These are phyloP conservation scores for Cutaneotrichosporon sp. DNA, from an alignment of 1,284 basidiomycete genomes.

Conservation along the genomic window DNA sequence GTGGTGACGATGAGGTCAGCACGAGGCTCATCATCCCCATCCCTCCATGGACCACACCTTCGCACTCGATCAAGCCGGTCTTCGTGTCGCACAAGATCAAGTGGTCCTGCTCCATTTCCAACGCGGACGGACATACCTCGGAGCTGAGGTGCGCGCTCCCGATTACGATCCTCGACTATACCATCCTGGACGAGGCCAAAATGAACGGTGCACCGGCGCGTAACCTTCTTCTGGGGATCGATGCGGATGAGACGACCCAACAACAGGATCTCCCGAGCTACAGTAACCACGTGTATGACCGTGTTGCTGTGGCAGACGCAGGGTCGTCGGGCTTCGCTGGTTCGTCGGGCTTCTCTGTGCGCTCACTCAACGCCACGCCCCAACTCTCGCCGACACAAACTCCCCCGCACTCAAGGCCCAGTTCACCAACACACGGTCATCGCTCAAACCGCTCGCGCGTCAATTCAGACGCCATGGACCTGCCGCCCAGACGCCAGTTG, in stretches of 20 bases:
- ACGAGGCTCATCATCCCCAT: conserved; percentile 50
- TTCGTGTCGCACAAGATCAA: conserved; percentile 61
- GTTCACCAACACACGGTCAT: conserved; percentile 24
- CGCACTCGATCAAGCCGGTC: conserved; percentile 62
- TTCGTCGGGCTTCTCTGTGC: conserved; percentile 21
- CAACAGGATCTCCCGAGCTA: conserved; percentile 74
- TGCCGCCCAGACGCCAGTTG: conserved; percentile 53
- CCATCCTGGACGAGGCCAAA: conserved; percentile 68
- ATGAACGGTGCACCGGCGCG: conserved; percentile 66
- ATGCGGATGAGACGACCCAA: conserved; percentile 54
- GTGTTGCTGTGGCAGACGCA: conserved; percentile 69
- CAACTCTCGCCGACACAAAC: conserved; percentile 28
- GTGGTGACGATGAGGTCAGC: conserved; percentile 51
- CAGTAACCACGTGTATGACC: conserved; percentile 77
- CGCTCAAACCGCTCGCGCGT: background rate
- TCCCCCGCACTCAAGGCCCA: conserved; percentile 37
- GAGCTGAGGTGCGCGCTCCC: conserved; percentile 88
- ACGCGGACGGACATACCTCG: conserved; percentile 80
- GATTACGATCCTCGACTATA: conserved; percentile 69
- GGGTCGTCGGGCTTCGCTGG: conserved; percentile 23
- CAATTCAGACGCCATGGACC: conserved; percentile 19
- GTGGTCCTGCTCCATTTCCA: conserved; percentile 62
- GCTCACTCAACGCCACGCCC: conserved; percentile 11
- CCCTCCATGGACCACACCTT: conserved; percentile 54
- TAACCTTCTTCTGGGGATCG: conserved; percentile 58